phyloP scores from a whole-genome alignment of 2,329 filamentous ascomycete species.

The Fusarium caatingaense region DNA sequence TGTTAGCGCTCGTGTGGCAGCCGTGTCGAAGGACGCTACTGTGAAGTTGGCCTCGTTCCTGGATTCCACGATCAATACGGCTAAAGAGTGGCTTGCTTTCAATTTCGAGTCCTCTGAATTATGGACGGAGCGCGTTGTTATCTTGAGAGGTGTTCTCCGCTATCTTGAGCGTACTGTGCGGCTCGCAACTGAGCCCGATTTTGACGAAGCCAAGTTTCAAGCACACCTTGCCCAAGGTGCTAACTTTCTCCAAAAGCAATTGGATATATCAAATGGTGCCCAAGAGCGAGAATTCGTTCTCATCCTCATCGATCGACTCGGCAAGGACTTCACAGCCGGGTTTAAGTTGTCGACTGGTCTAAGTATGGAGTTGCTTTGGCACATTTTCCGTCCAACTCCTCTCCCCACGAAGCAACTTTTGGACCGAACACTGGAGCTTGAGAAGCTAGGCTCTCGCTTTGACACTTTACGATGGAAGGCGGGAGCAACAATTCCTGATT shows the following conservation, averaged over 20 bases:
- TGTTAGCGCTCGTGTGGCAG: conserved; percentile 64
- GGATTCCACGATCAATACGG: conserved; percentile 53
- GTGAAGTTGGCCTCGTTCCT: conserved; percentile 65
- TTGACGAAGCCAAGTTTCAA: conserved; percentile 73
- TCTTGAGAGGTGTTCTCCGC: conserved; percentile 57
- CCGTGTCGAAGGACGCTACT: conserved; percentile 71
- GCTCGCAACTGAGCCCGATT: conserved; percentile 58
- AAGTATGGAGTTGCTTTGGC: conserved; percentile 85
- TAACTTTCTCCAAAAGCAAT: conserved; percentile 54
- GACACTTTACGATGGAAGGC: conserved; percentile 71
- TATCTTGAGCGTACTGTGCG: conserved; percentile 67
- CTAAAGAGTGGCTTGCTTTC: conserved; percentile 58
- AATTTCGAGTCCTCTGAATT: conserved; percentile 42
- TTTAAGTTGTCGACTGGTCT: conserved; percentile 81
- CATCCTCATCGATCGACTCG: conserved; percentile 56
- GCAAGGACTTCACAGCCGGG: conserved; percentile 71
- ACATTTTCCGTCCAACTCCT: conserved; percentile 72
- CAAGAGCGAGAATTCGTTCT: conserved; percentile 53
- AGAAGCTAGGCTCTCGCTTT: conserved; percentile 68
- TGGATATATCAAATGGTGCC: conserved; percentile 42
- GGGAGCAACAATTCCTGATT: conserved; percentile 61
- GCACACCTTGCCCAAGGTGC: conserved; percentile 68
- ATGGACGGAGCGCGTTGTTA: conserved; percentile 51
- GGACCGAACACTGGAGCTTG: conserved; percentile 61
- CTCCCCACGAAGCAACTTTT: conserved; percentile 60